Evolutionary conservation across 1,139 yeast genomes (phyloP), one percentile per base, ranked within the genome.

Genomic region (Protomyces arabidopsidicola): DNA sequence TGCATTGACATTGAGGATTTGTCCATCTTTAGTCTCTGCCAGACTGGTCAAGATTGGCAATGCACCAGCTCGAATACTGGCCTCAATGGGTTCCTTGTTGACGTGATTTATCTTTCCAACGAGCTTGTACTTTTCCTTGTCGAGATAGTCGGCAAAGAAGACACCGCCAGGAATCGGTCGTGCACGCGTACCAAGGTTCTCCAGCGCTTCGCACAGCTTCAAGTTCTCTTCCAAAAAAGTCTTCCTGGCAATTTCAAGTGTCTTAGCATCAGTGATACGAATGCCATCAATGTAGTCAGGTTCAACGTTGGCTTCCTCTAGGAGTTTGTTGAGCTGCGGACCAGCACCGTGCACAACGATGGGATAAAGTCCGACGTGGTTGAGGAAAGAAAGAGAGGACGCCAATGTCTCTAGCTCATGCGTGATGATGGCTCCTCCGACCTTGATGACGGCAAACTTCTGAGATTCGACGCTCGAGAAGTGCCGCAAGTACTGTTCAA

Each of bases 101-200:
- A 93, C 97, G 53, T 86, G 82, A 63, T 83, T 84, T 73, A 95
- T 87, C 73, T 88, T 86, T 65, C 99, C 99, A 60, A 93, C 99
- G 65, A 93, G 81, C 73, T 91, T 86, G 77, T 93, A 93, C 75
- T 90, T 91, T 9, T 87, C 90, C 75, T 90, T 82, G 75, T 93
- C 97, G 70, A 93, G 81, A 75, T 90, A 93, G 58, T 90, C 90
- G 60, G 98, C 99, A 65, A 87, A 84, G 77, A 93, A 95, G 16
- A 95, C 98, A 71, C 99, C 99, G 52, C 96, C 95, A 56, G 98
- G 93, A 72, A 93, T 93, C 64, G 99, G 99, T 77, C 99, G 85
- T 22, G 99, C 98, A 69, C 90, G 93, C 63, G 95, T 98, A 56
- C 98, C 98, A 83, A 90, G 84, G 75, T 88, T 86, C 76, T 95